phyloP scores from a whole-genome alignment of 1,284 basidiomycete species.

The Cutaneotrichosporon spelunceum region DNA sequence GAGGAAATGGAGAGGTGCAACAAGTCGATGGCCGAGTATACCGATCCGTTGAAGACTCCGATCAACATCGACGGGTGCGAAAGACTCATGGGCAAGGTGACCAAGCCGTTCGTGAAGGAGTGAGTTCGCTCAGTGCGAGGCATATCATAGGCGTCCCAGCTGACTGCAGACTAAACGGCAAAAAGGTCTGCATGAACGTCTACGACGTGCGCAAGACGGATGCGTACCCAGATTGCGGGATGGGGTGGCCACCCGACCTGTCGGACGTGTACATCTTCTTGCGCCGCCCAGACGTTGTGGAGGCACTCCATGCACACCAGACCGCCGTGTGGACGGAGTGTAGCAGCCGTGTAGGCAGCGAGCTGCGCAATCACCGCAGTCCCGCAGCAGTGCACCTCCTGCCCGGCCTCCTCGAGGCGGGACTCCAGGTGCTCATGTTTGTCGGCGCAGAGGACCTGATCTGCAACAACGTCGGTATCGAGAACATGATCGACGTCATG shows the following conservation, averaged over 20 bases:
- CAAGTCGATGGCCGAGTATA: slow-evolving; percentile 53
- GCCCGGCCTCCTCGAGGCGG: slow-evolving; percentile 68
- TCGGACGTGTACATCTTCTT: slow-evolving; percentile 73
- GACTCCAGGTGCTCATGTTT: slow-evolving; percentile 83
- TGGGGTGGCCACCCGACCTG: slow-evolving; percentile 98
- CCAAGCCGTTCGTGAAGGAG: slow-evolving; percentile 63
- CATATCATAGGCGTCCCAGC: background rate
- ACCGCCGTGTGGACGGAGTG: slow-evolving; percentile 89
- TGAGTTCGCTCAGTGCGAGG: slow-evolving; percentile 50
- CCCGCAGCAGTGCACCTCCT: slow-evolving; percentile 73
- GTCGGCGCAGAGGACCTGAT: slow-evolving; percentile 94
- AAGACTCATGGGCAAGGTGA: slow-evolving; percentile 61
- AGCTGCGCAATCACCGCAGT: slow-evolving; percentile 63
- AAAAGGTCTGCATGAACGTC: slow-evolving; percentile 81
- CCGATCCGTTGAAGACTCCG: slow-evolving; percentile 54
- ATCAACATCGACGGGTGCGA: slow-evolving; percentile 68
- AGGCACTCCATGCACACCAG: slow-evolving; percentile 81
- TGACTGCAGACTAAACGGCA: slow-evolving; percentile 62
- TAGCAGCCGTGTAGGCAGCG: slow-evolving; percentile 62
- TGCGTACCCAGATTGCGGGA: slow-evolving; percentile 80
- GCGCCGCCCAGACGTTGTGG: slow-evolving; percentile 75
- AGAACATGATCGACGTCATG: slow-evolving; percentile 76
- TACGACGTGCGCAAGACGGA: slow-evolving; percentile 92
- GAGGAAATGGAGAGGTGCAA: slow-evolving; percentile 65
- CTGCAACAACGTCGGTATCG: slow-evolving; percentile 90